Evolutionary conservation across 306 rosid genomes (phyloP).

Genomic region (Trifolium pratense): DNA sequence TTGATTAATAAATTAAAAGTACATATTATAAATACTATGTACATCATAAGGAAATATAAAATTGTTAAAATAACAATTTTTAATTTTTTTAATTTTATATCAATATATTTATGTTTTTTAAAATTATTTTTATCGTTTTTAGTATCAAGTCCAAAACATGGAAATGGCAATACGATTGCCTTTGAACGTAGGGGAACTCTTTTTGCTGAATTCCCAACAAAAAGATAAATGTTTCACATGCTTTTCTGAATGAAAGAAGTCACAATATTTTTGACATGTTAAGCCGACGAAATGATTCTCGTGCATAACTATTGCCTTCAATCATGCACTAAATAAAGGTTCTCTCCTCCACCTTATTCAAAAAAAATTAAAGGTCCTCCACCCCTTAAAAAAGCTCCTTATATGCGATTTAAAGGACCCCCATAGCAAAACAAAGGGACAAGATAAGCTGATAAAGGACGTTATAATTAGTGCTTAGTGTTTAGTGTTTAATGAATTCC

Average conservation of each 20-base stretch:
- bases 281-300: slow-evolving; percentile 37
- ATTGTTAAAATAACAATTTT: too few species aligned
- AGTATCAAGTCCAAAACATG: neutral
- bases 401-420: slow-evolving; percentile 28
- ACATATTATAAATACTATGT: too few species aligned
- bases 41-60: too few species aligned
- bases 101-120: too few species aligned
- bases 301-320: slow-evolving; percentile 48
- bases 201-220: neutral
- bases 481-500: neutral
- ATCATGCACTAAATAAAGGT: slow-evolving; percentile 57
- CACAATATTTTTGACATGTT: slow-evolving; percentile 25
- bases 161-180: neutral
- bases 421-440: neutral
- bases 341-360: neutral
- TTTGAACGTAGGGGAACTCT: neutral
- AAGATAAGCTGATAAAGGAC: neutral
- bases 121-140: neutral
- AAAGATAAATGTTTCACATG: neutral
- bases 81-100: too few species aligned
- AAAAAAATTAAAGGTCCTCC: slow-evolving; percentile 18
- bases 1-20: too few species aligned
- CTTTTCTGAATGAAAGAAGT: slow-evolving; percentile 12
- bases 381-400: slow-evolving; percentile 33
- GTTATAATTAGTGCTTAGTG: neutral